These are phyloP conservation scores for Penicillium cataractarum DNA, from an alignment of 495 filamentous ascomycete species.

Conservation along the genomic window DNA sequence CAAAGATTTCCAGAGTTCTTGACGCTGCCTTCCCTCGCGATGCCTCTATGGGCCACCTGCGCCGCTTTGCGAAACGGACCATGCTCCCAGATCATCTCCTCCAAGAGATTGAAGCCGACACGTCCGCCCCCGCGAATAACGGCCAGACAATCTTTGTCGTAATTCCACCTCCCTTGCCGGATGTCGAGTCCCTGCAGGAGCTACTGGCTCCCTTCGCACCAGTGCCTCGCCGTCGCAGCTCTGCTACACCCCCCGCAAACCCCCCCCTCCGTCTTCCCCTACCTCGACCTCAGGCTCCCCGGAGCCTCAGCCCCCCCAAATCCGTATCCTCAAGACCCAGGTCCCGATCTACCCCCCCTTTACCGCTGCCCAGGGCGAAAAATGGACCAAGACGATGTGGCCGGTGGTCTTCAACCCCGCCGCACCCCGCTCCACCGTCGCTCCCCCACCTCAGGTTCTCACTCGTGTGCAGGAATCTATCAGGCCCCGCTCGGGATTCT, in stretches of 20 bases:
- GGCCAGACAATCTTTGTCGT: constrained; percentile 43
- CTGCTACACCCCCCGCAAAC: constrained; percentile 9
- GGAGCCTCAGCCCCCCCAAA: constrained; percentile 30
- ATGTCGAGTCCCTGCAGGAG: constrained; percentile 28
- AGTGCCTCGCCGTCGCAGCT: neutral
- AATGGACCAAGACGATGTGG: constrained; percentile 82
- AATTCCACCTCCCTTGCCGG: constrained; percentile 42
- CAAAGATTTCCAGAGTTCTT: constrained; percentile 36
- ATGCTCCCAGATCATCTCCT: constrained; percentile 61
- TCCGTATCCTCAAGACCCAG: constrained; percentile 51
- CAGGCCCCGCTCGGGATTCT: constrained; percentile 52
- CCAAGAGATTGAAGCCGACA: constrained; percentile 28
- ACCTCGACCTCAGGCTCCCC: constrained; percentile 20
- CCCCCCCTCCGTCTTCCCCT: constrained; percentile 12
- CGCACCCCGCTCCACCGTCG: constrained; percentile 51
- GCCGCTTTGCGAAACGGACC: constrained; percentile 73
- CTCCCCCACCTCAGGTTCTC: constrained; percentile 58
- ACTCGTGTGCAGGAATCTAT: constrained; percentile 61
- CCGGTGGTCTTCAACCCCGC: constrained; percentile 85
- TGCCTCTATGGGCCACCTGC: constrained; percentile 72
- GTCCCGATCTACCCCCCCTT: constrained; percentile 79
- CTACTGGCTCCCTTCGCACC: constrained; percentile 44
- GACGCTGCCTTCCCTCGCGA: constrained; percentile 56
- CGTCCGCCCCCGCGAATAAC: constrained; percentile 2
- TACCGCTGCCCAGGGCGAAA: constrained; percentile 70